Evolutionary conservation across 139 green algal species (phyloP), one percentile per base, ranked within the genome.

Genomic region (Coelastrella sp.): DNA sequence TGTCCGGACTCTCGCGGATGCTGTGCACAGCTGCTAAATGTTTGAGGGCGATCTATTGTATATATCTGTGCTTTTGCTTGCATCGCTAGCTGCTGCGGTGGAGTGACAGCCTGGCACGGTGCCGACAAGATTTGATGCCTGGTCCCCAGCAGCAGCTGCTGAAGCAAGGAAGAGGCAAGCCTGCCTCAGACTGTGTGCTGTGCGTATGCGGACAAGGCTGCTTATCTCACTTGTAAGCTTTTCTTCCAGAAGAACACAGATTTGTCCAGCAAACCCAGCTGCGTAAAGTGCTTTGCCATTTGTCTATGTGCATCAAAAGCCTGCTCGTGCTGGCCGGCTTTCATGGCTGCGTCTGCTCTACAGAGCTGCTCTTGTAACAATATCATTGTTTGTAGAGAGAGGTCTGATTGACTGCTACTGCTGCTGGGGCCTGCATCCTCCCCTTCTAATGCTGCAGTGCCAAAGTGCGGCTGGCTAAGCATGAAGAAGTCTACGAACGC

Each of bases 401-500:
- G 77, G 7, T 66, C 17, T 59, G 22, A 7, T 0, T 58, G 22
- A 23, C 11, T 58, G 23, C 22, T 93, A 85, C 47, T 93, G 81
- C 22, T 89, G 74, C 77, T 92, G 19, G 32, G 7, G n/a, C 47
- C 7, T 47, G 77, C 61, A 77, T 59, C 23, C 14, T 71, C 17
- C n/a, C 11, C 14, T 14, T 47, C 77, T 61, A 74, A 82, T 32
- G 87, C 68, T 86, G 89, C 86, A n/a, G 20, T 66, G 81, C 87
- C 47, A 22, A 76, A 57, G 13, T 75, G 32, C 74, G 7, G 57
- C 61, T 54, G 79, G 23, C 89, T 94, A 10, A 96, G 89, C 22
- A 87, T 87, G 90, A 95, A 96, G 86, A 96, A 96, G 68, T 96
- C 94, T 7, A 94, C 86, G 80, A 95, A 96, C 3, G 94, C 94